Base-by-base conservation (phyloP, 805 yeast genomes). In the Brettanomyces custersianus region DNA sequence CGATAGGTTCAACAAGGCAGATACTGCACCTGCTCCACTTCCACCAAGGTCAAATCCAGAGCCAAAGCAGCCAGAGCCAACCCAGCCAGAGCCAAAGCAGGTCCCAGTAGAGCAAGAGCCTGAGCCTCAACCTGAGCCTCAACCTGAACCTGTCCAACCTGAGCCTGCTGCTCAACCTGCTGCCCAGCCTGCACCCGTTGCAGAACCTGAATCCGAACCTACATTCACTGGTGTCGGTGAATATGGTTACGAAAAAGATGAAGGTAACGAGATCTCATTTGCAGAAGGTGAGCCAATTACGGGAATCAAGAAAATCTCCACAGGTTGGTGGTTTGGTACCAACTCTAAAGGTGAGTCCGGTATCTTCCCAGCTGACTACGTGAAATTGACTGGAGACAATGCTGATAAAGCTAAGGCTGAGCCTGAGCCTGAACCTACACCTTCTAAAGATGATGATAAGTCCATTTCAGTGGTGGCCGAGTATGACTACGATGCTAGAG, bases 401-500 rank as follows among this genome's bases (percentile, higher is more conserved):
- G 43, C 42, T 3, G 39, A 46, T 12, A 46, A 48, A 21, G 42
- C 52, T 5, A 37, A 38, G 16, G 40, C 49, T 11, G 46, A 37
- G 20, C 42, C 42, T n/a, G 52, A 40, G 23, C 18, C 36, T 11
- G 16, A 25, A 6, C 28, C 40, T n/a, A 11, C 29, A 5, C 48
- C 42, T 26, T 52, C 40, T 20, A 43, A 49, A 35, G 52, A 39
- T 20, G 42, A 47, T 6, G 30, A 44, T 9, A 46, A 46, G 5
- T 62, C 57, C 8, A 61, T 60, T 17, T 51, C 68, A 29, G 92
- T 88, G 3, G 60, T 66, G 33, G 88, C 90, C 2, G 77, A 74
- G 40, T 83, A 70, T 55, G 83, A 78, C 48, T 88, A 90, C 55
- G 95, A 81, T 34, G 95, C 94, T 22, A 80, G 80, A 20, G 98